A percentile compares a stretch with the other conserved stretches of the same genome.
Conservation (phyloP, 148 eudicot species). For the Dysphania ambrosioides region DNA sequence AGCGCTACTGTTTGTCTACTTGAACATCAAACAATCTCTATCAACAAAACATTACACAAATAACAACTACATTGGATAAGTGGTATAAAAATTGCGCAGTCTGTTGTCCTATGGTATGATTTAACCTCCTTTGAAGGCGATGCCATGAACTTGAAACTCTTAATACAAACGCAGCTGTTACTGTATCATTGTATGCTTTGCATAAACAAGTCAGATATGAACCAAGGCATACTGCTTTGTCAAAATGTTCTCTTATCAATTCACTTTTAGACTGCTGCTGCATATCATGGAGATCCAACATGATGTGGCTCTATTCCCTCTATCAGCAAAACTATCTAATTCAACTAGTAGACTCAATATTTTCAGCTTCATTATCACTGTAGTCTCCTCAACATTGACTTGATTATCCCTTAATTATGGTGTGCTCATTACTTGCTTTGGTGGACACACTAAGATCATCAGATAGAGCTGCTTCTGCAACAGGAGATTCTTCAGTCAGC, state of each 20-base stretch:
- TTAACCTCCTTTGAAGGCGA: constrained; percentile 1
- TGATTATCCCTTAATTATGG: constrained; percentile 38
- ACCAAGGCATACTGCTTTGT: background rate
- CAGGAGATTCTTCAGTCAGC: constrained; percentile 30
- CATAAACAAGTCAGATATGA: background rate
- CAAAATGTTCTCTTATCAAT: constrained; percentile 7
- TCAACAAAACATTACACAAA: constrained; percentile 18
- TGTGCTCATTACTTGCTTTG: constrained; percentile 24
- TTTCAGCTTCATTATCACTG: constrained; percentile 64
- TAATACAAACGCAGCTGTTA: constrained; percentile 14
- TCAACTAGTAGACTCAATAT: constrained; percentile 43
- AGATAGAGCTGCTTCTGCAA: constrained; percentile 16
- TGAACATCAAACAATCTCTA: constrained; percentile 14
- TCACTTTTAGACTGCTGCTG: constrained; percentile 21
- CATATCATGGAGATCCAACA: background rate
- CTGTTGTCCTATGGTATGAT: constrained; percentile 5
- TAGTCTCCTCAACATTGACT: constrained; percentile 78
- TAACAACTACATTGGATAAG: constrained; percentile 3
- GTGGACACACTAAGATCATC: constrained; percentile 15
- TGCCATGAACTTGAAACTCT: background rate
- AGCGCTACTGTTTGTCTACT: constrained; percentile 18
- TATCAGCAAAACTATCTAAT: constrained; percentile 17
- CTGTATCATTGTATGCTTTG: background rate
- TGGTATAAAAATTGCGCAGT: constrained; percentile 1
- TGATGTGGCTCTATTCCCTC: constrained; percentile 3